A percentile compares a stretch with the other conserved stretches of the same genome.
Evolutionary conservation across 768 basidiomycete species (phyloP).

Genomic region (Lactarius tabidus): DNA sequence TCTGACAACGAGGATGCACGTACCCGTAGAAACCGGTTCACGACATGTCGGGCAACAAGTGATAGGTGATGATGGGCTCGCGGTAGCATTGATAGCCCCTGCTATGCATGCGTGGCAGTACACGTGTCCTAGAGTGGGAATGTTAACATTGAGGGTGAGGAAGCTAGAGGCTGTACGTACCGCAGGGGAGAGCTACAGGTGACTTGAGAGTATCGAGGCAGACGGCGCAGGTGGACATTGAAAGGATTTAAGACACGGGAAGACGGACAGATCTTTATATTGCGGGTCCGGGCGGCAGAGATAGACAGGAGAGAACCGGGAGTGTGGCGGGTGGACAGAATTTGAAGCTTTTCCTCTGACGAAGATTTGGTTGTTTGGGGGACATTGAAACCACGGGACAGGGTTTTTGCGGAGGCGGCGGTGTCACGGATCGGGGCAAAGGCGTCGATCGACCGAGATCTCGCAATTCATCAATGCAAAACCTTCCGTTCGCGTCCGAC

Average conservation of each 20-base stretch:
- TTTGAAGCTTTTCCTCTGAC: not conserved
- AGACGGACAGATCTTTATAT: not conserved
- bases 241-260: not conserved
- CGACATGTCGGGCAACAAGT: slow-evolving; percentile 22
- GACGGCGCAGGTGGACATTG: slow-evolving; percentile 24
- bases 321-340: not conserved
- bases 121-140: slow-evolving; percentile 9
- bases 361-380: not conserved
- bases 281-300: slow-evolving; percentile 5
- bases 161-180: slow-evolving; percentile 3
- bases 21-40: slow-evolving; percentile 15
- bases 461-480: not conserved
- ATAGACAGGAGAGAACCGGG: not conserved
- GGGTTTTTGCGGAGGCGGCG: not conserved
- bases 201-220: slow-evolving; percentile 20
- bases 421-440: not conserved
- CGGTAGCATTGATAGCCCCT: not conserved
- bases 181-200: slow-evolving; percentile 25
- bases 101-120: slow-evolving; percentile 20
- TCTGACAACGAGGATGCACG: not conserved
- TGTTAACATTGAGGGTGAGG: not conserved
- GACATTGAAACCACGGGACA: not conserved
- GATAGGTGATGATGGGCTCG: not conserved
- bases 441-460: slow-evolving; percentile 7
- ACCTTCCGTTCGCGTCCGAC: slow-evolving; percentile 16